These are phyloP conservation scores for Penicillium sp. DNA, from an alignment of 2,329 filamentous ascomycete species.

Conservation along the genomic window DNA sequence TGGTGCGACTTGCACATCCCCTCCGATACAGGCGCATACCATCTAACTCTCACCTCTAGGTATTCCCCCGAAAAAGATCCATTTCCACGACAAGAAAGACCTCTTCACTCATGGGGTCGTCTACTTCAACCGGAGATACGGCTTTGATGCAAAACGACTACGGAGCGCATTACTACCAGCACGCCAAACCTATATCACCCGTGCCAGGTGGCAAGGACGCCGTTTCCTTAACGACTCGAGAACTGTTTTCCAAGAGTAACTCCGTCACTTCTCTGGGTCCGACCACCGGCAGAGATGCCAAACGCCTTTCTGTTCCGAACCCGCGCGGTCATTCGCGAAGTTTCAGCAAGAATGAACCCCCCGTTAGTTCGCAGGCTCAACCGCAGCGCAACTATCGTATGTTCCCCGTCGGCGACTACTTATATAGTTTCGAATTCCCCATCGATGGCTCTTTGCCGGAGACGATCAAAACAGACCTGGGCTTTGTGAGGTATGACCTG, in stretches of 20 bases:
- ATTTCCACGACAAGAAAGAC: conserved; percentile 76
- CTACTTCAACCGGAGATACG: conserved; percentile 70
- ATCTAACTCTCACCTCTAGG: conserved; percentile 42
- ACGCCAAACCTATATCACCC: conserved; percentile 40
- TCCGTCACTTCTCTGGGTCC: conserved; percentile 41
- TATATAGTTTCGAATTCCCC: conserved; percentile 74
- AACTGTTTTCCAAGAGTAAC: conserved; percentile 39
- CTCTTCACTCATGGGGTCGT: conserved; percentile 80
- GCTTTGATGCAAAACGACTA: conserved; percentile 53
- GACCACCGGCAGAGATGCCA: conserved; percentile 48
- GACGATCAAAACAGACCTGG: conserved; percentile 80
- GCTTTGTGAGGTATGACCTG: conserved; percentile 80
- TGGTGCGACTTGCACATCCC: conserved; percentile 42
- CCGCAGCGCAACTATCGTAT: conserved; percentile 78
- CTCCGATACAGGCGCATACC: neutral
- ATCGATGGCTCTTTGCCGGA: conserved; percentile 75
- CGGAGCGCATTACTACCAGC: conserved; percentile 58
- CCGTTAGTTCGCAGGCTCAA: conserved; percentile 51
- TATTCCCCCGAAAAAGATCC: conserved; percentile 79
- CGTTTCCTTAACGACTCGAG: conserved; percentile 30
- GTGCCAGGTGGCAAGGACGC: conserved; percentile 27
- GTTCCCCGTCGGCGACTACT: conserved; percentile 70
- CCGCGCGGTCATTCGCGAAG: conserved; percentile 76
- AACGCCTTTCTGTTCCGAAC: conserved; percentile 71
- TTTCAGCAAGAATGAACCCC: conserved; percentile 72